Conservation (phyloP, 2,329 filamentous ascomycete species). For the Talaromyces sp. region DNA sequence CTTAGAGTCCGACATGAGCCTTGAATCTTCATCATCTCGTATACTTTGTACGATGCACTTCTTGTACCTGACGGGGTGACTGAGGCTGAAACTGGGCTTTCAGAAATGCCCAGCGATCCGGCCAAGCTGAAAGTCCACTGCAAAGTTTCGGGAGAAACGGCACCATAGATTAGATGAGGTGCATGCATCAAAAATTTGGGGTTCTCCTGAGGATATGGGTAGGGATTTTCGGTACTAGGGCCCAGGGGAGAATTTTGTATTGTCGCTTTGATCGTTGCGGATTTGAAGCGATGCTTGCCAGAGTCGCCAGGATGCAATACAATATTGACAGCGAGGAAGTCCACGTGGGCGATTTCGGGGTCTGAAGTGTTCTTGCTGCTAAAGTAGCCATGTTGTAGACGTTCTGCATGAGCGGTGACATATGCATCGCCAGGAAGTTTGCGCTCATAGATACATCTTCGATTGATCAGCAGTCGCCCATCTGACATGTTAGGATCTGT, state of each 20-base stretch:
- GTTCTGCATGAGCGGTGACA: slow-evolving; percentile 49
- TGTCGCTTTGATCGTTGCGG: slow-evolving; percentile 44
- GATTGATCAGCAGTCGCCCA: slow-evolving; percentile 36
- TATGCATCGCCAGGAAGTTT: slow-evolving; percentile 47
- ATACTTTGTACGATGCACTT: slow-evolving; percentile 43
- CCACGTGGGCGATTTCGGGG: slow-evolving; percentile 41
- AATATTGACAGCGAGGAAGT: slow-evolving; percentile 50
- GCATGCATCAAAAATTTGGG: slow-evolving; percentile 50
- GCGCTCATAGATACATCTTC: slow-evolving; percentile 49
- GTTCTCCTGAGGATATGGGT: slow-evolving; percentile 23
- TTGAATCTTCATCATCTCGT: slow-evolving; percentile 51
- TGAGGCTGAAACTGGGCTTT: slow-evolving; percentile 42
- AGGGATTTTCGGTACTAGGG: neutral
- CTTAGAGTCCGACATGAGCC: slow-evolving; percentile 44
- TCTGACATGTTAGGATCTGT: slow-evolving; percentile 37
- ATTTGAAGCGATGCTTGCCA: slow-evolving; percentile 46
- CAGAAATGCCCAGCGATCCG: slow-evolving; percentile 46
- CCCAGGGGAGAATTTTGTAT: slow-evolving; percentile 26
- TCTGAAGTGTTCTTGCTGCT: slow-evolving; percentile 44
- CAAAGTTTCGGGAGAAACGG: slow-evolving; percentile 47
- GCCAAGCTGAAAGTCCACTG: slow-evolving; percentile 49
- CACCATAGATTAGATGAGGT: slow-evolving; percentile 49
- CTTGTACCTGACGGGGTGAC: slow-evolving; percentile 42
- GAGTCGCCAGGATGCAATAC: slow-evolving; percentile 48
- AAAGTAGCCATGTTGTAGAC: slow-evolving; percentile 50